Base-by-base conservation (phyloP, 306 rosid genomes). In the Sphenostylis stenocarpa region DNA sequence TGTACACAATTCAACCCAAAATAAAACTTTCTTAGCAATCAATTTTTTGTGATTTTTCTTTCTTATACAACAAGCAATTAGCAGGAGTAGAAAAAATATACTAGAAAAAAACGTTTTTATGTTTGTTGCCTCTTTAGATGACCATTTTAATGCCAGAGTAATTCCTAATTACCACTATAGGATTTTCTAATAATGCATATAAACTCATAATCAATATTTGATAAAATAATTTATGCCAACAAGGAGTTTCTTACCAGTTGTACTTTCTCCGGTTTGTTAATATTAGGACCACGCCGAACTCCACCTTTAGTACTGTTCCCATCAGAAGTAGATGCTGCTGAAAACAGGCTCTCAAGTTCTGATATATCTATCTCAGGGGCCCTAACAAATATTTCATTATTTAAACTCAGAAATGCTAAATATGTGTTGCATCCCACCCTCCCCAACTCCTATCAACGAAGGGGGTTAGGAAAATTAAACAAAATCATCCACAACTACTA, bases 351-450 rank as follows among this genome's bases (percentile, higher is more conserved):
- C 89, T 95, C 96, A 68, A 95, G 98, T 86, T 95, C 98, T 72
- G 98, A 85, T 82, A 92, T 90, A 87, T 95, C 98, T 77, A 95
- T 95, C 85, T 95, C 97, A 63, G 97, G 97, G 73, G 97, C 93
- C 91, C 98, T 95, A 66, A 65, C 57, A 86, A 80, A 86, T 68
- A 70, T 63, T 77, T 15, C 77, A 66, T 52, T 8, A 67, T 73
- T 23, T 63, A 65, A 80, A 71, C 67, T 85, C 79, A 78, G 84
- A 83, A 79, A 68, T 68, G 58, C 58, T 76, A 79, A 61, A 79
- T 56, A 60, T 68, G 34, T 39, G 72, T 55, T 53, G 43, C 64
- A 53, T 41, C 53, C 70, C 45, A 69, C 49, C 68, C 75, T 17
- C 66, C 83, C 84, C 6, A 33, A 41, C 23, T 45, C 60, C 70